These are phyloP conservation scores for Apiospora phragmitis DNA, from an alignment of 2,329 filamentous ascomycete species.

Conservation along the genomic window DNA sequence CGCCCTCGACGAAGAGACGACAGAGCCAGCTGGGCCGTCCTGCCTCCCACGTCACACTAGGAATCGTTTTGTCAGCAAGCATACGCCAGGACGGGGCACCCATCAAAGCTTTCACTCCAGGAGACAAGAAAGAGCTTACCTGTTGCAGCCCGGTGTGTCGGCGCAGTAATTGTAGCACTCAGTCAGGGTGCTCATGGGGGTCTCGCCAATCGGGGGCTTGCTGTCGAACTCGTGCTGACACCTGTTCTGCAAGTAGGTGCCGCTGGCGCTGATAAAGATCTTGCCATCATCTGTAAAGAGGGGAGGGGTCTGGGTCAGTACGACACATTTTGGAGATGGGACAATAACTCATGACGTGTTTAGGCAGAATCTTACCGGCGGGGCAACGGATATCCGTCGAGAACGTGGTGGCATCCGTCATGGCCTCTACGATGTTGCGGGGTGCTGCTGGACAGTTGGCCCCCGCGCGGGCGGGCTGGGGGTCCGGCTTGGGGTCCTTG, in stretches of 20 bases:
- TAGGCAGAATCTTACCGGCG: not conserved
- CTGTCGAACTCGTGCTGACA: not conserved
- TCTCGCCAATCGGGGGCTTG: not conserved
- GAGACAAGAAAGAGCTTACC: not conserved
- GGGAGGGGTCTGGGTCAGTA: no score
- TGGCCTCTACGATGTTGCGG: not conserved
- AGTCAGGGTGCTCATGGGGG: not conserved
- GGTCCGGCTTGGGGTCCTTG: not conserved
- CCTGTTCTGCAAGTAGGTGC: not conserved
- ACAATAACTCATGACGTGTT: rapidly evolving
- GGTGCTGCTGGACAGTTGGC: not conserved
- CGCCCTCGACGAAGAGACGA: not conserved
- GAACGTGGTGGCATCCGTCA: not conserved
- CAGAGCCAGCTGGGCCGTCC: not conserved
- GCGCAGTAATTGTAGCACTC: constrained; percentile 2
- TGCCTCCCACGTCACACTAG: not conserved
- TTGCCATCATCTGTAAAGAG: not conserved
- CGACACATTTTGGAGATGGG: not conserved
- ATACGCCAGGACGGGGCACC: not conserved
- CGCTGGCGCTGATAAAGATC: not conserved
- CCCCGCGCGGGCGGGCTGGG: not conserved
- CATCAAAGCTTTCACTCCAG: no score
- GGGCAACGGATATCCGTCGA: not conserved
- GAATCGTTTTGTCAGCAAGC: not conserved
- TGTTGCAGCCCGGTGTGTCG: not conserved